Evolutionary conservation across 192 early-diverging fungal genomes (phyloP).

Genomic region (Dissophora ornata): DNA sequence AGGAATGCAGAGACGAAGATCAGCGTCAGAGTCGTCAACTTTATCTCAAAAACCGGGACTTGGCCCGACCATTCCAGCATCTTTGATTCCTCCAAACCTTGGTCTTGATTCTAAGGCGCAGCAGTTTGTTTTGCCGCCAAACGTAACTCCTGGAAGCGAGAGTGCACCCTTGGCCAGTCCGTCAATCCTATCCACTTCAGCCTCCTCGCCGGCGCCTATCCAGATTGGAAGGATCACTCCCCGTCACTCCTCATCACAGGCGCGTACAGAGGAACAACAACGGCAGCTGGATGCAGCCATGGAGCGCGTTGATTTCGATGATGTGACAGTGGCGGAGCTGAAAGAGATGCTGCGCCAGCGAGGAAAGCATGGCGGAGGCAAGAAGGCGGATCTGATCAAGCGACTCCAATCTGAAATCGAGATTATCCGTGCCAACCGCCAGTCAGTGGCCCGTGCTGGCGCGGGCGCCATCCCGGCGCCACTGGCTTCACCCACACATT

Average conservation of each 20-base stretch:
- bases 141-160: constrained; percentile 33
- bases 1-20: constrained; percentile 37
- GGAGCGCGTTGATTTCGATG: constrained; percentile 74
- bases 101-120: constrained; percentile 32
- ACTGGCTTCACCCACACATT: constrained; percentile 36
- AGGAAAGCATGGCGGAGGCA: constrained; percentile 75
- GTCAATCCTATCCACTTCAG: constrained; percentile 29
- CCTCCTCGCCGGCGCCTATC: constrained; percentile 40
- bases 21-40: constrained; percentile 39
- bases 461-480: constrained; percentile 13
- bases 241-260: constrained; percentile 31
- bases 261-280: constrained; percentile 61
- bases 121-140: constrained; percentile 20
- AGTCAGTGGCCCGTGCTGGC: neutral
- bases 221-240: constrained; percentile 46
- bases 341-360: constrained; percentile 78
- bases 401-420: constrained; percentile 73
- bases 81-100: constrained; percentile 33
- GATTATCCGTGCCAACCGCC: constrained; percentile 56
- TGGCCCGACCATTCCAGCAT: neutral
- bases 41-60: neutral
- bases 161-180: constrained; percentile 24
- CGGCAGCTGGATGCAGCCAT: constrained; percentile 71
- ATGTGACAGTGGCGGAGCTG: constrained; percentile 79
- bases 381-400: constrained; percentile 75